These are phyloP conservation scores for Spirogloea muscicola DNA, from an alignment of 139 green algal species.

Conservation along the genomic window DNA sequence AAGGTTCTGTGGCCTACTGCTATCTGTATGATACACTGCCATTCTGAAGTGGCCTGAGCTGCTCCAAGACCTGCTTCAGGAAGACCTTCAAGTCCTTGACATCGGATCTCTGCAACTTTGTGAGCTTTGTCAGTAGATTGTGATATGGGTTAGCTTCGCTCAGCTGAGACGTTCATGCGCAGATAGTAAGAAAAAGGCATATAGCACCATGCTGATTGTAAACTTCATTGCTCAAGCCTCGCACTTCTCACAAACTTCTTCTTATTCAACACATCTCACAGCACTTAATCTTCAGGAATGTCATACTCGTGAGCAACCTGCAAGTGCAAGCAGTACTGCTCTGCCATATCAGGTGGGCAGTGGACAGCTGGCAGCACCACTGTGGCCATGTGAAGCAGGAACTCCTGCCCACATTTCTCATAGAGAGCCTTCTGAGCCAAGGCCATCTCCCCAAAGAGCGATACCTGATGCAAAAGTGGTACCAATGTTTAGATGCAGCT, in stretches of 20 bases:
- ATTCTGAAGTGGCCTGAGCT: conserved; percentile 36
- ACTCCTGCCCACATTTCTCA: conserved; percentile 37
- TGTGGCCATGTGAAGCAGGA: conserved; percentile 28
- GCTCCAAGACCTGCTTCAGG: conserved; percentile 31
- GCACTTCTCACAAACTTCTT: no score
- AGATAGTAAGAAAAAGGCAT: conserved; percentile 14
- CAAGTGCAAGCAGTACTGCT: conserved; percentile 39
- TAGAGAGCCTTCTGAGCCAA: conserved; percentile 34
- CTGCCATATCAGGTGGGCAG: conserved; percentile 35
- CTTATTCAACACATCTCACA: conserved; percentile 1
- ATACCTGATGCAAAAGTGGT: no score
- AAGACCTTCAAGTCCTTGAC: conserved; percentile 21
- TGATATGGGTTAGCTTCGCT: no score
- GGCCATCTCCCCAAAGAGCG: conserved; percentile 36
- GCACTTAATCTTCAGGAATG: neutral
- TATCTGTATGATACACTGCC: no score
- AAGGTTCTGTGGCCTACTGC: no score
- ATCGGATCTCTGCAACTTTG: conserved; percentile 29
- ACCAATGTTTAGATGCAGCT: no score
- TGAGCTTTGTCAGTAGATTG: no score
- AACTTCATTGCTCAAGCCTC: neutral
- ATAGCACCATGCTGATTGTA: conserved; percentile 2
- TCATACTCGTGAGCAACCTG: conserved; percentile 11
- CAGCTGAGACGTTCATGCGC: no score
- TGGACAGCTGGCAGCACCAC: conserved; percentile 32